Base-by-base conservation (phyloP, 208 protist species). In the Crithidia sp. region DNA sequence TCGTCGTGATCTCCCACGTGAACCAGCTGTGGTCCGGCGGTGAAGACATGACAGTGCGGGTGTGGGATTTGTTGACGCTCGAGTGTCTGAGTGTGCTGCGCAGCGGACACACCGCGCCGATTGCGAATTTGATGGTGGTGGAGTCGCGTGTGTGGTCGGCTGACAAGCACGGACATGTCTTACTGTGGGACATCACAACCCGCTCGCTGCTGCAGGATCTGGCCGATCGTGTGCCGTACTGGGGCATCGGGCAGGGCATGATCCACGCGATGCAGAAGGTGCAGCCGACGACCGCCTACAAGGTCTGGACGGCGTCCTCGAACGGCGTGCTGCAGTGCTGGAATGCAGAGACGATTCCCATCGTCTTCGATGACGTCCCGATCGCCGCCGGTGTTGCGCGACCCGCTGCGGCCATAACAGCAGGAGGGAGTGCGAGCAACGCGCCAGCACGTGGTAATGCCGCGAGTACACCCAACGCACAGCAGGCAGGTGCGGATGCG, bases 21-120 rank as follows among this genome's bases (percentile, higher is more conserved):
- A 93, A 91, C 60, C 89, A 93, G 79, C 66, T 96, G 41, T 95
- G 90, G 88, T 93, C 90, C 55, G 92, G 81, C 45, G 82, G 86
- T 10, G 88, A 96, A 74, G 92, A 95, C 69, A 66, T 77, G n/a
- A 88, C 84, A 14, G 77, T 96, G 75, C 88, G 90, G 5, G 90
- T 96, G 40, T 96, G 90, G 89, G 80, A 92, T 67, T 68, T 95
- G 39, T 77, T 86, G 19, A 87, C 79, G 40, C 78, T 96, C 3
- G 45, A 83, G 7, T 92, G 84, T 45, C 44, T 90, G 13, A 62
- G 57, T 37, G 80, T 88, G 13, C 78, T 92, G n/a, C 56, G 45
- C 60, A 66, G 71, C 40, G 65, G 40, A 44, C 92, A 96, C 81
- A 79, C 72, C 14, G 89, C 92, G 13, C 92, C 92, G 6, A 74